Base-by-base conservation (phyloP, 1,284 basidiomycete species). In the Sanghuangporus baumii region DNA sequence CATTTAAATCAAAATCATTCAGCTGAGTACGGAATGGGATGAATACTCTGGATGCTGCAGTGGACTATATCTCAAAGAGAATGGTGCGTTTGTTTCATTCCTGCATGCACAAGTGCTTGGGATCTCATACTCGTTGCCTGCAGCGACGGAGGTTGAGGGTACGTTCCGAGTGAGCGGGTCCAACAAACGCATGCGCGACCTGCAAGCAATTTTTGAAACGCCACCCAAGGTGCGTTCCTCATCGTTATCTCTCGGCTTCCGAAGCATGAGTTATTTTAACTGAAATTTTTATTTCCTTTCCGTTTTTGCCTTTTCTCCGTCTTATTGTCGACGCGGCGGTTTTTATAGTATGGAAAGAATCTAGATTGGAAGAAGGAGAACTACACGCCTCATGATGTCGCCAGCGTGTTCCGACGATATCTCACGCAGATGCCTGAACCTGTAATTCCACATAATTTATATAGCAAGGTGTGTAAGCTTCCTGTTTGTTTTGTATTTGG, bases 381-480 rank as follows among this genome's bases (percentile, higher is more conserved):
- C 20, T 98, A 90, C 75, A 97, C 91, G 38, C 86, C 95, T 2
- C 96, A 99, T 74, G 96, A 99, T 73, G 94, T 97, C 56, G 96
- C 96, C 18, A 96, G 93, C 69, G 94, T 99, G 59, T 93, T 99
- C 72, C 84, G 96, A 63, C 81, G 96, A 76, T 99, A 95, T 76
- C 86, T 99, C 64, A 98, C 96, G 6, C 91, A 92, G 72, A 94
- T 98, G 91, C 95, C 96, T 38, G 94, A 96, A 76, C 91, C 94
- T 52, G 91, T 96, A 67, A 93, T 96, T 74, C 94, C 93, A 20
- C 81, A 89, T 68, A 84, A 89, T 70, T 86, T 94, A 78, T 98
- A 98, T 74, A 86, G 92, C 71, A 81, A 87, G 67, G 92, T 94
- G 74, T 75, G 88, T 82, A 23, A 37, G 47, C 20, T 36, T 31